A percentile compares a stretch with the other conserved stretches of the same genome.
Evolutionary conservation across 2,329 filamentous ascomycete species (phyloP).

Genomic region (Penicillium frequentans): DNA sequence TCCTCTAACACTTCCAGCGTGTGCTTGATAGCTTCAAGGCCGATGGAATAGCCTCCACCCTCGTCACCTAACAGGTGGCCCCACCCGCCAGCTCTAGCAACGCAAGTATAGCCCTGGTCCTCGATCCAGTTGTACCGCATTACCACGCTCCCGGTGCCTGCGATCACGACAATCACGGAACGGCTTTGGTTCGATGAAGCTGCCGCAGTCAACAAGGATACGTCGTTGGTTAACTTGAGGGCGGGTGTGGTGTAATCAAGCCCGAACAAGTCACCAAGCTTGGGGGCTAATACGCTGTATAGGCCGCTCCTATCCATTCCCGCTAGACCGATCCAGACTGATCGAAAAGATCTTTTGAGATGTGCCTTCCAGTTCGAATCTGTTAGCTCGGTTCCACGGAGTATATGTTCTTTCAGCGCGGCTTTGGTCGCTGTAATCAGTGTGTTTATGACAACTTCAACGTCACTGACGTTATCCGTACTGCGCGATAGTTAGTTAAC

Average conservation of each 20-base stretch:
- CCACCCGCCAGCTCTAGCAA: slow-evolving; percentile 46
- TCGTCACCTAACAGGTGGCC: slow-evolving; percentile 47
- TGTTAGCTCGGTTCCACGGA: background rate
- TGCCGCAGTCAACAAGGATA: slow-evolving; percentile 39
- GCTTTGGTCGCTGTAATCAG: slow-evolving; percentile 21
- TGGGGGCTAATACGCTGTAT: slow-evolving; percentile 24
- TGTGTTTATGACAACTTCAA: slow-evolving; percentile 27
- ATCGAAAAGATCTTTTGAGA: slow-evolving; percentile 21
- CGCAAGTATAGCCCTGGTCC: slow-evolving; percentile 21
- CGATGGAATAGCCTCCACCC: slow-evolving; percentile 45
- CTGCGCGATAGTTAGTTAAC: slow-evolving; percentile 3
- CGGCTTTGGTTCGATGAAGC: slow-evolving; percentile 13
- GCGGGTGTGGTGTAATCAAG: slow-evolving; percentile 14
- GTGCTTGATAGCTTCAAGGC: slow-evolving; percentile 35
- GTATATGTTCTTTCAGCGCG: slow-evolving; percentile 11
- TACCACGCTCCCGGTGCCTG: slow-evolving; percentile 47
- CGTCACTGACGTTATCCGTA: slow-evolving; percentile 17
- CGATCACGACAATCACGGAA: slow-evolving; percentile 40
- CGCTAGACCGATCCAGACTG: slow-evolving; percentile 43
- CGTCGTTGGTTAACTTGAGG: slow-evolving; percentile 41
- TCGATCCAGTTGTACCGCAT: slow-evolving; percentile 36
- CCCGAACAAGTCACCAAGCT: slow-evolving; percentile 29
- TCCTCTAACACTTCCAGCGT: slow-evolving; percentile 35
- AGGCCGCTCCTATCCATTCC: slow-evolving; percentile 41
- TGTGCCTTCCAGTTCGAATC: slow-evolving; percentile 2